phyloP scores from a whole-genome alignment of 1,139 yeast genomes.

The Nakaseomyces glabratus region DNA sequence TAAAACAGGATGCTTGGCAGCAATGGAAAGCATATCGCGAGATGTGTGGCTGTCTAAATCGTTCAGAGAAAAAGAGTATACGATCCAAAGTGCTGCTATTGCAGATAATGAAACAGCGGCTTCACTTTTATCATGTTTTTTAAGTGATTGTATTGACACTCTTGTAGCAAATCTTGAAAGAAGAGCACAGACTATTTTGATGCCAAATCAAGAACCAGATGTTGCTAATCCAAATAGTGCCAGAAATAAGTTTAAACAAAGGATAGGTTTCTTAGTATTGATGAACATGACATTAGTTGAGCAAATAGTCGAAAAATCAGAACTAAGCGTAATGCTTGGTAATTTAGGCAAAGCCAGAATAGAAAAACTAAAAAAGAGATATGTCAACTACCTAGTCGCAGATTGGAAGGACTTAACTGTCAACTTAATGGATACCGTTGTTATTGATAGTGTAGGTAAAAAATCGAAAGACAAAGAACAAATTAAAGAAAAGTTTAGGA shows the following conservation, averaged over 20 bases:
- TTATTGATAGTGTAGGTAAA: slow-evolving; percentile 41
- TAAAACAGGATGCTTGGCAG: slow-evolving; percentile 42
- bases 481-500: slow-evolving; percentile 76
- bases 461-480: slow-evolving; percentile 68
- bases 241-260: slow-evolving; percentile 30
- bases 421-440: slow-evolving; percentile 61
- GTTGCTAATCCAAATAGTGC: slow-evolving; percentile 19
- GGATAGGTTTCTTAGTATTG: slow-evolving; percentile 59
- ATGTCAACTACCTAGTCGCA: slow-evolving; percentile 63
- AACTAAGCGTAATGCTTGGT: slow-evolving; percentile 49
- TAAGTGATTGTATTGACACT: slow-evolving; percentile 69
- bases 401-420: slow-evolving; percentile 82
- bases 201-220: slow-evolving; percentile 33
- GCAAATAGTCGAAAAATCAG: slow-evolving; percentile 57
- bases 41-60: slow-evolving; percentile 67
- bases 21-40: slow-evolving; percentile 45
- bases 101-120: slow-evolving; percentile 37
- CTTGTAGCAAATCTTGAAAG: slow-evolving; percentile 52
- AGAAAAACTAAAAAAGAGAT: slow-evolving; percentile 62
- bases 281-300: slow-evolving; percentile 69
- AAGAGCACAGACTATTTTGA: slow-evolving; percentile 39
- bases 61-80: slow-evolving; percentile 22
- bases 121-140: slow-evolving; percentile 49
- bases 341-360: slow-evolving; percentile 52
- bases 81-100: slow-evolving; percentile 22